Conservation (phyloP, 305 asterid species). For the Ajuga reptans region DNA sequence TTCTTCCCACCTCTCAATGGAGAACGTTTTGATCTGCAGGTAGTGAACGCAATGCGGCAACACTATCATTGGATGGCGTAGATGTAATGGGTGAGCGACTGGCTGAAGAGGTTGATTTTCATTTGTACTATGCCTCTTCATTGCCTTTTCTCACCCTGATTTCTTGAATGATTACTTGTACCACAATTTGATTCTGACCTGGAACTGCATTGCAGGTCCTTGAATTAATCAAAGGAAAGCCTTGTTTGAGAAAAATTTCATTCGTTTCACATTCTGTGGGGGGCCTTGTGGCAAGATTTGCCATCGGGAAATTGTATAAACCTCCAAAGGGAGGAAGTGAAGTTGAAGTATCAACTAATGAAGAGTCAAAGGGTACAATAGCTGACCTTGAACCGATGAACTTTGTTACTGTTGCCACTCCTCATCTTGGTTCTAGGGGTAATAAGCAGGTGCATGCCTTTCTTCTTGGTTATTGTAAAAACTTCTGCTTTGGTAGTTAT, state of each 20-base stretch:
- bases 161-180: constrained; percentile 6
- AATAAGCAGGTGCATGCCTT: constrained; percentile 68
- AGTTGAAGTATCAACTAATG: constrained; percentile 38
- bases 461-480: not conserved
- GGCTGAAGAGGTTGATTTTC: constrained; percentile 64
- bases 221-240: constrained; percentile 62
- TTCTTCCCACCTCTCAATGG: not conserved
- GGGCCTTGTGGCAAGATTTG: constrained; percentile 89
- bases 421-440: constrained; percentile 99
- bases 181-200: constrained; percentile 20
- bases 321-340: constrained; percentile 39
- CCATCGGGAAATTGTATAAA: constrained; percentile 69
- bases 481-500: not conserved
- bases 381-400: constrained; percentile 79
- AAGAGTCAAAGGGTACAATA: constrained; percentile 57
- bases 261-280: constrained; percentile 97
- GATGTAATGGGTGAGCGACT: constrained; percentile 84
- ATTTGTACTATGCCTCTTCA: constrained; percentile 12
- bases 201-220: constrained; percentile 48
- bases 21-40: constrained; percentile 40
- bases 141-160: constrained; percentile 10
- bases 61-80: constrained; percentile 64
- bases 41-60: constrained; percentile 64
- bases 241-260: constrained; percentile 64
- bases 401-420: constrained; percentile 87